Evolutionary conservation across 2,329 filamentous ascomycete species (phyloP).

Genomic region (Curvularia sp.): DNA sequence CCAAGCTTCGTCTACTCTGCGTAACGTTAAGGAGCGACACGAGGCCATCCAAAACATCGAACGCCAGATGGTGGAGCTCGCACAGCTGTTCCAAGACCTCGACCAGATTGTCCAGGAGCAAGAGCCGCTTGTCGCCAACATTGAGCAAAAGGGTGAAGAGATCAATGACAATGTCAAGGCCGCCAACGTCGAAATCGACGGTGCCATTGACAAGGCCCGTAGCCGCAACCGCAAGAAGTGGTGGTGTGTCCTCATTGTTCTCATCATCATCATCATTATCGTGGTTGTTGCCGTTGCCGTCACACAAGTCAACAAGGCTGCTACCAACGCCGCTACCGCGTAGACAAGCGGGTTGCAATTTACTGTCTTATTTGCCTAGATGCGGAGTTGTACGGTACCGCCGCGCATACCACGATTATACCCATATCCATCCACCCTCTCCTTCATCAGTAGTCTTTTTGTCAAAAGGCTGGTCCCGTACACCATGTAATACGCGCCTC

Average conservation of each 20-base stretch:
- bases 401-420: conserved; percentile 1
- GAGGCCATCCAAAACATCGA: conserved; percentile 91
- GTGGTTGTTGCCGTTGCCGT: conserved; percentile 51
- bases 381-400: not conserved
- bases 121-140: conserved; percentile 77
- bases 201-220: conserved; percentile 81
- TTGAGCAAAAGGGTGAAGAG: conserved; percentile 87
- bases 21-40: conserved; percentile 82
- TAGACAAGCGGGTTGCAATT: not conserved
- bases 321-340: conserved; percentile 4
- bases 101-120: conserved; percentile 86
- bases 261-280: conserved; percentile 48
- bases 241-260: conserved; percentile 82
- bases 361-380: not conserved
- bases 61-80: conserved; percentile 83
- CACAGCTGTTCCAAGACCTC: conserved; percentile 88
- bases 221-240: conserved; percentile 84
- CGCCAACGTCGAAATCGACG: conserved; percentile 81
- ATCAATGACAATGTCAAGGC: conserved; percentile 83
- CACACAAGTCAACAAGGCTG: conserved; percentile 35
- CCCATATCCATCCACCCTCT: conserved; percentile 14
- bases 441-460: conserved; percentile 15
- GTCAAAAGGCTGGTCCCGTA: conserved; percentile 25
- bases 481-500: conserved; percentile 26
- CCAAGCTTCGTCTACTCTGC: conserved; percentile 79